Conservation (phyloP, 164 flowering plant genomes). For the Pachysandra terminalis region DNA sequence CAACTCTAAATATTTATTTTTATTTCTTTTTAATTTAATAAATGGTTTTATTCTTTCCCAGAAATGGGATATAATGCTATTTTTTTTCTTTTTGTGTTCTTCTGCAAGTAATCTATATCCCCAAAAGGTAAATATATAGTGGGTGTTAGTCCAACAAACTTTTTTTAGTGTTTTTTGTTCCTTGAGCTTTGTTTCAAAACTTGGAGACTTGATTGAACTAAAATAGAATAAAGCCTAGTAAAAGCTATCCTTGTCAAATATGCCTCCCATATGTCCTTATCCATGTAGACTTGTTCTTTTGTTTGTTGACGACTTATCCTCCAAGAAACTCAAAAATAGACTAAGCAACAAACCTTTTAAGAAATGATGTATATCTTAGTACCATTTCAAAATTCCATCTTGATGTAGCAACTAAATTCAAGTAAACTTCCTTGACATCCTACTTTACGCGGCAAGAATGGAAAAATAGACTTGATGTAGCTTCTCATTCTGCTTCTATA, state of each 20-base stretch:
- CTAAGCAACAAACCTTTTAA: background rate
- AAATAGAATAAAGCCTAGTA: too few species aligned
- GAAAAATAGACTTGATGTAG: background rate
- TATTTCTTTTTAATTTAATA: background rate
- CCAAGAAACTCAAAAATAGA: background rate
- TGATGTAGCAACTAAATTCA: background rate
- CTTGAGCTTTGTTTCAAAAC: background rate
- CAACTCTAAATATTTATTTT: background rate
- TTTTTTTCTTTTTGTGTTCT: background rate
- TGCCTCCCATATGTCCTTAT: background rate
- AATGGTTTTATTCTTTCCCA: background rate
- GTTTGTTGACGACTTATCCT: background rate
- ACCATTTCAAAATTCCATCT: background rate
- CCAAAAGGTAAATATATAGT: background rate
- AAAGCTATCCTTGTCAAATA: background rate
- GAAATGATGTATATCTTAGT: background rate
- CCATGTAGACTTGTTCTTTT: background rate
- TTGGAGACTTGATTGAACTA: background rate
- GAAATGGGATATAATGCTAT: background rate
- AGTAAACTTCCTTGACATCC: constrained; percentile 4
- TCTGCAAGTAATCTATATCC: background rate
- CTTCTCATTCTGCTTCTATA: background rate
- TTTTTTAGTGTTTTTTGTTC: background rate
- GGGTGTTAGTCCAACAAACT: background rate
- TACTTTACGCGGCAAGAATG: constrained; percentile 2